Evolutionary conservation across 2,329 filamentous ascomycete genomes (phyloP).

Genomic region (Penicillium brevicompactum): DNA sequence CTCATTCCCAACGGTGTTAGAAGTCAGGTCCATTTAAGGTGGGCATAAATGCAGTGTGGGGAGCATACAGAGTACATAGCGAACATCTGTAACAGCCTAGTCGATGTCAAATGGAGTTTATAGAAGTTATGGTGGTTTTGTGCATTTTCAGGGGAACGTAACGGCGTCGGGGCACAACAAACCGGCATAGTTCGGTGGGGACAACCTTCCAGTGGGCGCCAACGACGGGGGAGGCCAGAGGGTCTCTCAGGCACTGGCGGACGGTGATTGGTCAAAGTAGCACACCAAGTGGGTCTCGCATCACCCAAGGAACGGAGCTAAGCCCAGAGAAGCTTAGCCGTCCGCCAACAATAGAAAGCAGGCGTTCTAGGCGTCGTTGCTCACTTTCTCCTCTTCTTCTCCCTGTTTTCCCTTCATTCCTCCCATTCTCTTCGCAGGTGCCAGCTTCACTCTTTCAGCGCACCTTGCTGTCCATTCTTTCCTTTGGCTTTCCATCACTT

Average conservation of each 20-base stretch:
- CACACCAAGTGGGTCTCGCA: constrained; percentile 56
- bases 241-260: constrained; percentile 11
- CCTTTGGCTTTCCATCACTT: constrained; percentile 15
- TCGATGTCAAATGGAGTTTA: too few species aligned
- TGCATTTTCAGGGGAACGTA: constrained; percentile 6
- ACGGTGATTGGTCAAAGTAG: constrained; percentile 8
- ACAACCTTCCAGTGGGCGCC: constrained; percentile 6
- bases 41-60: too few species aligned
- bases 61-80: too few species aligned
- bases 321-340: constrained; percentile 31
- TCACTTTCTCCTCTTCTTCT: constrained; percentile 23
- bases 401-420: constrained; percentile 30
- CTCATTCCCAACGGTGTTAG: too few species aligned
- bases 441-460: constrained; percentile 69
- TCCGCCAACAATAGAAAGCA: constrained; percentile 18
- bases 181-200: constrained; percentile 18
- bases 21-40: background rate
- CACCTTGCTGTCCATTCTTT: constrained; percentile 52
- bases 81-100: too few species aligned
- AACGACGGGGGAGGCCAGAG: background rate
- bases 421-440: constrained; percentile 41
- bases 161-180: constrained; percentile 9
- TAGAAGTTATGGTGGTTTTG: background rate
- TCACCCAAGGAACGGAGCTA: constrained; percentile 46
- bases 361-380: constrained; percentile 14